Evolutionary conservation across 768 basidiomycete species (phyloP), one percentile per base, ranked within the genome.

Genomic region (Trametes sanguinea): DNA sequence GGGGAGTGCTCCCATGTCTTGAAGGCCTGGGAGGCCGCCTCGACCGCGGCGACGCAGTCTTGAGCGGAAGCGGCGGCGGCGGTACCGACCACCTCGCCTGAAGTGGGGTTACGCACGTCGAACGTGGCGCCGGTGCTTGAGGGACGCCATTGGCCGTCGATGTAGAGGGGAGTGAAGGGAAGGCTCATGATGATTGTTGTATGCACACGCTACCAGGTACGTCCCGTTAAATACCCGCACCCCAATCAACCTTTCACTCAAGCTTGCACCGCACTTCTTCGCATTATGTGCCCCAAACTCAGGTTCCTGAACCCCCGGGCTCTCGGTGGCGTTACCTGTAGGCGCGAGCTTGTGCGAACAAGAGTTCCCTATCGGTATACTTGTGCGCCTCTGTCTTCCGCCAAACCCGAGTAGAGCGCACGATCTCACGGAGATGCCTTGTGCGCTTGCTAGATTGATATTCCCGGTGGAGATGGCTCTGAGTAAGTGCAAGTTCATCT

Each of bases 1-100:
- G 70, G 70, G 3, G 73, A 73, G 29, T 74, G 61, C 57, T 82
- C 81, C 84, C 84, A 84, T 9, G 75, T 74, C 57, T 72, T 72
- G 73, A 83, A 81, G 3, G 83, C 84, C 6, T 71, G 69, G 5
- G 72, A 73, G 0, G 82, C 82, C 7, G 78, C 76, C 32, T 80
- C 74, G 37, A 83, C 74, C 3, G 83, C 83, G 17, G 63, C 65
- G 16, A 39, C 47, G 58, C 68, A 68, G 61, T 74, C 73, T 9
- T 69, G 61, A 13, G 57, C 60, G 9, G 71, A 75, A 0, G 83
- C 84, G 1, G 83, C 76, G 3, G 81, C 81, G 4, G 78, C 74
- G 33, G 66, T 73, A 2, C 83, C 81, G 14, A 82, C 80, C 37
- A 82, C 74, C 10, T 71, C 46, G 4, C 78, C 73, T 2, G 80